Evolutionary conservation across 2,329 filamentous ascomycete species (phyloP), one percentile per base, ranked within the genome.

Genomic region (Botrytis fabae): DNA sequence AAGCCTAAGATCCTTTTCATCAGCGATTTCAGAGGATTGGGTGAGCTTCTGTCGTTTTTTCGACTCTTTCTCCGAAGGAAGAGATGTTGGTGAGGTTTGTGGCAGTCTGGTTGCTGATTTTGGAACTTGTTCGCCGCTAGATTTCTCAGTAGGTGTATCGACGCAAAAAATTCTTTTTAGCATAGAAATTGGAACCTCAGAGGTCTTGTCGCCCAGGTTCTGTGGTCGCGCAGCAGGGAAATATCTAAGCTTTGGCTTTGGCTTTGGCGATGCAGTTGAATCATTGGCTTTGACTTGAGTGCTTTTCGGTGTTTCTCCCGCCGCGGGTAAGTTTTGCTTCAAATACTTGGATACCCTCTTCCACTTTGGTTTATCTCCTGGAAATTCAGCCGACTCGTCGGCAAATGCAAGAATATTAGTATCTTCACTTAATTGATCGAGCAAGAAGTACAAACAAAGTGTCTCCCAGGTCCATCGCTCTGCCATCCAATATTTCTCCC

Each of bases 381-480:
- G 48, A 8, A 57, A 57, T 32, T 18, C 18, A 28, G 4, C 16
- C 6, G 5, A 42, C 25, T 68, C 64, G 14, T 68, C 48, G 35
- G 48, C 48, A 28, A 68, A 48, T 68, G 25, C 2, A 25, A 40
- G 4, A 38, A 9, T 4, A 28, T 54, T 28, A 42, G 48, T 57
- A 54, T 22, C 32, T 8, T 51, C 20, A 18, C 22, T 28, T 5
- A 18, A 22, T 28, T 28, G 3, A 25, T 28, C 35, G 10, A 28
- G 20, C 9, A 22, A n/a, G 25, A 8, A 9, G 1, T 22, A 68
- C 64, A 57, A 8, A 57, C 35, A 68, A 40, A 68, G 35, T 16
- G 16, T 68, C 35, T 57, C 48, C 48, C 48, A 68, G 6, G 64
- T 32, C 64, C 64, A 68, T 22, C 32, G 46, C 8, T 68, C 64